Conservation (phyloP, 2,329 filamentous ascomycete species). For the Helminthosporium solani region DNA sequence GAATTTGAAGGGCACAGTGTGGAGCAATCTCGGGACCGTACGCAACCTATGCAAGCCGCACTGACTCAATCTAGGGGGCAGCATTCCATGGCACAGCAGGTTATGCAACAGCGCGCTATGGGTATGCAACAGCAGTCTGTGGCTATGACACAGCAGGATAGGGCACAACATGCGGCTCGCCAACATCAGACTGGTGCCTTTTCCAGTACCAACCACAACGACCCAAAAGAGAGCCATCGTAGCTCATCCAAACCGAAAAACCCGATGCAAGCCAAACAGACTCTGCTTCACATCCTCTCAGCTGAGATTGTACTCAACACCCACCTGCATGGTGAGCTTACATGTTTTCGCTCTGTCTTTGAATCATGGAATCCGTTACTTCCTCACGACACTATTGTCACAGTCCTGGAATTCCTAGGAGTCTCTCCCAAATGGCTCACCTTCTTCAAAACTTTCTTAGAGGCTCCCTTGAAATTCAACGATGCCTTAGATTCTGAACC, state of each 20-base stretch:
- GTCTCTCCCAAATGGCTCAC: slow-evolving; percentile 45
- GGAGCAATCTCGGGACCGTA: no score
- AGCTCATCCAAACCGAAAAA: slow-evolving; percentile 16
- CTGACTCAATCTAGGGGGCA: no score
- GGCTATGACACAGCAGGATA: no score
- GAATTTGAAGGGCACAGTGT: slow-evolving; percentile 19
- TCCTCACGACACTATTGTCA: slow-evolving; percentile 48
- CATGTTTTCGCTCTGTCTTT: slow-evolving; percentile 34
- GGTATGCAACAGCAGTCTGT: no score
- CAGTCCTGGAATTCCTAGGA: slow-evolving; percentile 49
- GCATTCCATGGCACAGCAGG: no score
- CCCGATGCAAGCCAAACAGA: slow-evolving; percentile 34
- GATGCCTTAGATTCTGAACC: slow-evolving; percentile 36
- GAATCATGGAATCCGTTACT: slow-evolving; percentile 39
- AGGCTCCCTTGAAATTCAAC: slow-evolving; percentile 49
- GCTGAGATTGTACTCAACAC: slow-evolving; percentile 37
- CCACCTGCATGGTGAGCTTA: slow-evolving; percentile 28
- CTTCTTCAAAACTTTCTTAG: slow-evolving; percentile 50
- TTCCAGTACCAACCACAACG: no score
- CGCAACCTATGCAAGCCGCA: no score
- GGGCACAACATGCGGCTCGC: no score
- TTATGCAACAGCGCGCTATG: no score
- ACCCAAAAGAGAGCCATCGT: slow-evolving; percentile 4
- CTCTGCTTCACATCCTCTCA: slow-evolving; percentile 31
- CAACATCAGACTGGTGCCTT: no score